Evolutionary conservation across 2,329 filamentous ascomycete genomes (phyloP).

Genomic region (Rutstroemia sp.): DNA sequence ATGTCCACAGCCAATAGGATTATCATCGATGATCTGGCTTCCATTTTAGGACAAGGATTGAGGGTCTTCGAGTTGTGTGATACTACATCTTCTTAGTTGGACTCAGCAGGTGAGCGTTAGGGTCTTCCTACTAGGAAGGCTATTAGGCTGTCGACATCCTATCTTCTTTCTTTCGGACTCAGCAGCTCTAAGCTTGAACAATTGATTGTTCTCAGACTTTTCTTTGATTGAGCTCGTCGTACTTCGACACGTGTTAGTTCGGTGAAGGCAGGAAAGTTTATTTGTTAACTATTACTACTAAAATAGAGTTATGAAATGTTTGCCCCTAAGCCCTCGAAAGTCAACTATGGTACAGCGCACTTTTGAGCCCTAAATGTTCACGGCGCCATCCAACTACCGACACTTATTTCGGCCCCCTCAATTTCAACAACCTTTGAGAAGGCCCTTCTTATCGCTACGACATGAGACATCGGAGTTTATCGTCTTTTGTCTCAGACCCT

Average conservation of each 20-base stretch:
- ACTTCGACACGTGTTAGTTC: not conserved
- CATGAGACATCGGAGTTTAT: conserved; percentile 3
- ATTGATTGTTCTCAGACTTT: not conserved
- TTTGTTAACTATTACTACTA: not conserved
- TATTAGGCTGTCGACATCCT: not conserved
- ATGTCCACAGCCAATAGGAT: not conserved
- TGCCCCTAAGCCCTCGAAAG: not conserved
- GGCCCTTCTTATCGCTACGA: conserved; percentile 5
- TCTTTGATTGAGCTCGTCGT: not conserved
- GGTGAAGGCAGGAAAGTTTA: not conserved
- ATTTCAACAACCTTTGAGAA: not conserved
- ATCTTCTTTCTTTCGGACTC: not conserved
- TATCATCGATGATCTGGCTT: not conserved
- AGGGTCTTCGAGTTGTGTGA: conserved; percentile 4
- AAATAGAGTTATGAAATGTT: not conserved
- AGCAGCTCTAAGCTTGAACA: not conserved
- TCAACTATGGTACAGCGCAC: not conserved
- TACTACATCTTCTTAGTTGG: not conserved
- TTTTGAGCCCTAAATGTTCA: not conserved
- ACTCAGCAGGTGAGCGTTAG: not conserved
- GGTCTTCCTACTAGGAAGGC: not conserved
- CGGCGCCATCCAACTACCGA: not conserved
- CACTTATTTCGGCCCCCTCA: not conserved
- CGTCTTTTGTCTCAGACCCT: conserved; percentile 10
- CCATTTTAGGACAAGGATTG: not conserved